These are phyloP conservation scores for Akanthomyces dipterigenus DNA, from an alignment of 2,329 filamentous ascomycete species.

Conservation along the genomic window DNA sequence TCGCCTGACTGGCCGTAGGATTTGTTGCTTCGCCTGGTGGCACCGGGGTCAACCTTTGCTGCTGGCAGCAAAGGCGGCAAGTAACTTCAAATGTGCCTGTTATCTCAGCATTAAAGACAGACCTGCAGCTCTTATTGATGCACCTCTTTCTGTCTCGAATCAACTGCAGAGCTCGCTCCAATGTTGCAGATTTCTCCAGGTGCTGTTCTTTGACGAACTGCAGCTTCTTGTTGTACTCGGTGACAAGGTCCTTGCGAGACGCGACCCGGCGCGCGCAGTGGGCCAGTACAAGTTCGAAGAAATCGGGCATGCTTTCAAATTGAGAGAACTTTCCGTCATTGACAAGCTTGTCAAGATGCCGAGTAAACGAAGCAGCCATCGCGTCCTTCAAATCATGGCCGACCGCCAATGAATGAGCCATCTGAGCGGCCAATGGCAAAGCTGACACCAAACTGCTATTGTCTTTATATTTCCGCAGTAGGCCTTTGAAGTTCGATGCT, in stretches of 20 bases:
- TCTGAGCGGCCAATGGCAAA: background rate
- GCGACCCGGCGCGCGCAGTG: background rate
- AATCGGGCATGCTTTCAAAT: background rate
- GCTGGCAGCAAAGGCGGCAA: background rate
- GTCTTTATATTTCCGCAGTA: background rate
- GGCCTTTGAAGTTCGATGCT: background rate
- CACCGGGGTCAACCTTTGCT: background rate
- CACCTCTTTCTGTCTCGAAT: background rate
- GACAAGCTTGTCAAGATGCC: background rate
- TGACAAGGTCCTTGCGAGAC: background rate
- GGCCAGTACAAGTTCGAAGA: background rate
- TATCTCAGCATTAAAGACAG: background rate
- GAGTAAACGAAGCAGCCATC: background rate
- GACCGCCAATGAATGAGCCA: background rate
- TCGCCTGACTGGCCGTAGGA: too few relatives aligned
- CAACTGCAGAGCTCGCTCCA: background rate
- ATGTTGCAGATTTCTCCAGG: background rate
- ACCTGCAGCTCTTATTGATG: background rate
- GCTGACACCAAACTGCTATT: background rate
- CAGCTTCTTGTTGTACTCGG: background rate
- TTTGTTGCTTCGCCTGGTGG: too few relatives aligned
- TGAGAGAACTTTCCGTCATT: background rate
- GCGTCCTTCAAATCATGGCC: background rate
- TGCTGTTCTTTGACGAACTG: background rate
- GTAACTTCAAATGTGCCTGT: background rate